phyloP scores from a whole-genome alignment of 805 yeast genomes.

The Torulaspora indica region DNA sequence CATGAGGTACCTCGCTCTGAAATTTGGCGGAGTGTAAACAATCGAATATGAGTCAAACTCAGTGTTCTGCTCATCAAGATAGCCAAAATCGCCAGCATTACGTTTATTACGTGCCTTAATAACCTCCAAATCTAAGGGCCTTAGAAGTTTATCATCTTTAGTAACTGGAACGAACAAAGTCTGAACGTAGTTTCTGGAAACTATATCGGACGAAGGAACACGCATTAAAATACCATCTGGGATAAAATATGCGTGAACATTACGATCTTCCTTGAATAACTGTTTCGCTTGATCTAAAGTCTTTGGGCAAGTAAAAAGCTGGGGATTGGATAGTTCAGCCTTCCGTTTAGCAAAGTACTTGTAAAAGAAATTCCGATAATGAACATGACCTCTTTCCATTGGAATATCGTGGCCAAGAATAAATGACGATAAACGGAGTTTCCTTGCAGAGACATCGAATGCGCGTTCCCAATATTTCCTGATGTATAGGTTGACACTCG shows the following conservation, averaged over 20 bases:
- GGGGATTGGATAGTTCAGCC: constrained; percentile 43
- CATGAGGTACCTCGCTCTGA: constrained; percentile 51
- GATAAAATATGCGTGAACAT: constrained; percentile 53
- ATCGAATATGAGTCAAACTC: constrained; percentile 52
- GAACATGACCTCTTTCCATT: constrained; percentile 64
- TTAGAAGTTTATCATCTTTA: constrained; percentile 61
- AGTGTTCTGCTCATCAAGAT: constrained; percentile 40
- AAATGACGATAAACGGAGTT: constrained; percentile 75
- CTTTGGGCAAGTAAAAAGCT: constrained; percentile 52
- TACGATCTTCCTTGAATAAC: constrained; percentile 42
- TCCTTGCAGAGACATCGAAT: constrained; percentile 50
- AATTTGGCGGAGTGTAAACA: constrained; percentile 83
- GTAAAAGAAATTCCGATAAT: constrained; percentile 49
- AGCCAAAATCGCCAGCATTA: constrained; percentile 42
- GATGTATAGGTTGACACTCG: constrained; percentile 36
- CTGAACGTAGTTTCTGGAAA: constrained; percentile 58
- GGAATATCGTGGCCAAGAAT: constrained; percentile 58
- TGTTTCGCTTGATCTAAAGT: constrained; percentile 43
- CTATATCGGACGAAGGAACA: constrained; percentile 81
- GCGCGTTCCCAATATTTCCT: constrained; percentile 57
- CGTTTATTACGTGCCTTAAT: constrained; percentile 36
- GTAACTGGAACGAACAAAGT: constrained; percentile 79
- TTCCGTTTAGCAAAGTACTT: constrained; percentile 38
- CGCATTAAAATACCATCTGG: constrained; percentile 80
- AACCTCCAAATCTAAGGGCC: constrained; percentile 30